Conservation (phyloP, 140 eudicot species). For the Erigeron philadelphicus region DNA sequence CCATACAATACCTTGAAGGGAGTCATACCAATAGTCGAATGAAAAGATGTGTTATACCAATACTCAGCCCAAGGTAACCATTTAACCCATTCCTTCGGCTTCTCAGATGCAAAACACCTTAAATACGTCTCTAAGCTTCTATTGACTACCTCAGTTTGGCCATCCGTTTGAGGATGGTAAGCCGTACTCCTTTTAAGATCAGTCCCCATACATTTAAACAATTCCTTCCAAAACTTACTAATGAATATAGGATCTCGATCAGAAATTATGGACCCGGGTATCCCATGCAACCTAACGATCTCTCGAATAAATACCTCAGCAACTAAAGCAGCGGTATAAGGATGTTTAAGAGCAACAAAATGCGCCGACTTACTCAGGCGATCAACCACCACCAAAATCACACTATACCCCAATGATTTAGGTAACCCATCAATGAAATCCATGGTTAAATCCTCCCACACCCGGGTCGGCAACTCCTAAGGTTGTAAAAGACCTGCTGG, state of each 20-base stretch:
- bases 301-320: not conserved
- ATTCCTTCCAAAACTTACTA: too few species aligned
- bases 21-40: too few species aligned
- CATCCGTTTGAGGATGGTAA: too few species aligned
- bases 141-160: too few species aligned
- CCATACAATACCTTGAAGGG: too few species aligned
- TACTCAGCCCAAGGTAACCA: too few species aligned
- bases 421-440: not conserved
- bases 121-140: too few species aligned
- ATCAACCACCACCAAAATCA: not conserved
- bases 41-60: too few species aligned
- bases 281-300: not conserved
- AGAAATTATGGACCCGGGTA: not conserved
- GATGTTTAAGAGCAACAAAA: not conserved
- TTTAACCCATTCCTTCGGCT: too few species aligned
- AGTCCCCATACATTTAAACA: too few species aligned
- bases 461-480: not conserved
- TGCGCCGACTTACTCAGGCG: not conserved
- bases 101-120: too few species aligned
- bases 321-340: not conserved
- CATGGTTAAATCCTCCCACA: not conserved
- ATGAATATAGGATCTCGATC: not conserved
- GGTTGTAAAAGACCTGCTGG: not conserved
- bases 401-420: not conserved
- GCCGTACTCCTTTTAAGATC: too few species aligned